Evolutionary conservation across 108 stramenopile genomes (phyloP).

Genomic region (Fistulifera solaris): DNA sequence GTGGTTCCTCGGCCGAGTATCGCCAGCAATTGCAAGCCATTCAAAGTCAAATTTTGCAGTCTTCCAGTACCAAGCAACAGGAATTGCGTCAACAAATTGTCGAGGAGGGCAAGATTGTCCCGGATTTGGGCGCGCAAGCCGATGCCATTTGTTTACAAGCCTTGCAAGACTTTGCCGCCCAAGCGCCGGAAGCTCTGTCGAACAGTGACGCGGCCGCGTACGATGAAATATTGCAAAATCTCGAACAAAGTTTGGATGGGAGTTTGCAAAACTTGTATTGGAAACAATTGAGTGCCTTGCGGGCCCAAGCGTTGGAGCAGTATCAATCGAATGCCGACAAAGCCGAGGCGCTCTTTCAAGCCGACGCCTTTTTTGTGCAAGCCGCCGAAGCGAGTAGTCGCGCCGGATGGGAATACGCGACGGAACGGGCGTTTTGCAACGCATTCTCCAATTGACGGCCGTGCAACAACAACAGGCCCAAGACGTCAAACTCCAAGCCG

Average conservation of each 20-base stretch:
- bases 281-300: conserved; percentile 71
- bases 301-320: conserved; percentile 78
- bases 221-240: conserved; percentile 79
- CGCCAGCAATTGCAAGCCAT: not conserved
- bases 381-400: conserved; percentile 78
- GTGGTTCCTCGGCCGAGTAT: not conserved
- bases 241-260: conserved; percentile 82
- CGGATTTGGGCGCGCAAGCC: conserved; percentile 74
- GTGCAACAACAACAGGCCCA: conserved; percentile 63
- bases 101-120: conserved; percentile 58
- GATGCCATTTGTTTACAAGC: conserved; percentile 86
- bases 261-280: conserved; percentile 89
- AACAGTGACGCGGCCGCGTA: conserved; percentile 57
- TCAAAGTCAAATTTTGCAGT: conserved; percentile 6
- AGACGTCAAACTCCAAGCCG: conserved; percentile 69
- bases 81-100: conserved; percentile 60
- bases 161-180: conserved; percentile 80
- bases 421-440: conserved; percentile 72
- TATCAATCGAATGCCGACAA: conserved; percentile 76
- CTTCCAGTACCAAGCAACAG: conserved; percentile 39
- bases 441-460: conserved; percentile 65
- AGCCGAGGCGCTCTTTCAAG: conserved; percentile 91
- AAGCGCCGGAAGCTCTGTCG: conserved; percentile 70
- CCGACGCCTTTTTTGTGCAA: conserved; percentile 77
- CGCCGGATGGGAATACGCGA: conserved; percentile 74